These are phyloP conservation scores for Irpex sp. DNA, from an alignment of 1,284 basidiomycete genomes.

Conservation along the genomic window DNA sequence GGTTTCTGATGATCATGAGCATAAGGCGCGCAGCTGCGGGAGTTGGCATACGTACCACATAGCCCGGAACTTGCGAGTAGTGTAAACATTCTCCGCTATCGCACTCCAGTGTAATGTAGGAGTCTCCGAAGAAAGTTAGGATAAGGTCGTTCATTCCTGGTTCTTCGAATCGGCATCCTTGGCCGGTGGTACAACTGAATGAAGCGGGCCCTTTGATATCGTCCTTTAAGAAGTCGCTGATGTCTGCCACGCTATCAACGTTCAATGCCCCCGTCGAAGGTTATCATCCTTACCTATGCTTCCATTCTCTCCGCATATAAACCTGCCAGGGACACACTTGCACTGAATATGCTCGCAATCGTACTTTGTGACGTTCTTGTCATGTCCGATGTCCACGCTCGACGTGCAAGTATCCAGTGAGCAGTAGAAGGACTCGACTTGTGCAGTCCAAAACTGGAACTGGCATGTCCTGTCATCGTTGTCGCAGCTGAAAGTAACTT, in stretches of 20 bases:
- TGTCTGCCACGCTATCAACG: slow-evolving; percentile 55
- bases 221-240: slow-evolving; percentile 88
- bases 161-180: slow-evolving; percentile 87
- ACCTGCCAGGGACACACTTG: slow-evolving; percentile 87
- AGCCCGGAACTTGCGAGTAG: slow-evolving; percentile 92
- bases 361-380: slow-evolving; percentile 74
- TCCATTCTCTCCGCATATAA: slow-evolving; percentile 95
- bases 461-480: slow-evolving; percentile 60
- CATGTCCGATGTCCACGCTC: slow-evolving; percentile 48
- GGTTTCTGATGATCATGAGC: slow-evolving; percentile 48
- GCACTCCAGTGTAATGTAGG: slow-evolving; percentile 85
- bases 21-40: neutral
- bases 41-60: slow-evolving; percentile 53
- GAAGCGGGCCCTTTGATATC: slow-evolving; percentile 89
- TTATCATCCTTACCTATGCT: slow-evolving; percentile 72
- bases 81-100: slow-evolving; percentile 92
- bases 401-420: slow-evolving; percentile 69
- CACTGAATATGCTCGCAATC: slow-evolving; percentile 84
- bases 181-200: slow-evolving; percentile 79
- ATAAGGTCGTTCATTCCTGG: slow-evolving; percentile 96
- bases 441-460: slow-evolving; percentile 97
- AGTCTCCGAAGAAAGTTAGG: slow-evolving; percentile 90
- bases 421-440: slow-evolving; percentile 96
- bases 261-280: neutral
- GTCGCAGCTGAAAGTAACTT: slow-evolving; percentile 93